Percentiles rank a stretch among this genome's conserved stretches.
phyloP scores from a whole-genome alignment of 345 rosid species.

The Rhodamnia rubescens region DNA sequence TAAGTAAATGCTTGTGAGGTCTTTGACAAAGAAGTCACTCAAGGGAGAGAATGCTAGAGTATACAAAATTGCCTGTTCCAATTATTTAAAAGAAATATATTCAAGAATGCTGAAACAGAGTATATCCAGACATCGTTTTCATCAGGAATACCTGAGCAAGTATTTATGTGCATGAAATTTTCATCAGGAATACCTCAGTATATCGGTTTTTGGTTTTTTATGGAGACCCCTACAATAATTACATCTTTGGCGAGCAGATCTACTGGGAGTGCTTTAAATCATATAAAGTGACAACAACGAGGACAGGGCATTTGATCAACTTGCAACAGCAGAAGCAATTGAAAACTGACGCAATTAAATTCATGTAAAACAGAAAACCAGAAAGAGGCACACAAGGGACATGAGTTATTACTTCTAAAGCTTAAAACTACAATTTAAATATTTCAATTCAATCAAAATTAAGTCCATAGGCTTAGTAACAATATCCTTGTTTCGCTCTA shows the following conservation, averaged over 20 bases:
- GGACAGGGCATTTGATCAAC: not conserved
- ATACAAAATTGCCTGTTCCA: not conserved
- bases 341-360: not conserved
- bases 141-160: not conserved
- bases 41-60: not conserved
- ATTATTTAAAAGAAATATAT: not conserved
- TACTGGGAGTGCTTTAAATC: not conserved
- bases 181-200: no score
- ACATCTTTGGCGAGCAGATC: not conserved
- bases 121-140: not conserved
- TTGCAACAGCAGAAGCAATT: not conserved
- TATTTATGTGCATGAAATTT: no score
- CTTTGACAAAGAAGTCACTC: not conserved
- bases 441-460: no score
- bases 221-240: not conserved
- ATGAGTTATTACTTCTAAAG: not conserved
- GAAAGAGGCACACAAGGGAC: not conserved
- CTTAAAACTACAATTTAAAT: not conserved
- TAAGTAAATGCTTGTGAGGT: not conserved
- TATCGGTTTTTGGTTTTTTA: not conserved
- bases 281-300: not conserved
- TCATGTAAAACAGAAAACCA: not conserved
- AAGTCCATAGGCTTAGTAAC: not conserved
- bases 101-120: not conserved
- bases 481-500: not conserved